Conservation (phyloP, 2,329 filamentous ascomycete species). For the Colletotrichum sp. region DNA sequence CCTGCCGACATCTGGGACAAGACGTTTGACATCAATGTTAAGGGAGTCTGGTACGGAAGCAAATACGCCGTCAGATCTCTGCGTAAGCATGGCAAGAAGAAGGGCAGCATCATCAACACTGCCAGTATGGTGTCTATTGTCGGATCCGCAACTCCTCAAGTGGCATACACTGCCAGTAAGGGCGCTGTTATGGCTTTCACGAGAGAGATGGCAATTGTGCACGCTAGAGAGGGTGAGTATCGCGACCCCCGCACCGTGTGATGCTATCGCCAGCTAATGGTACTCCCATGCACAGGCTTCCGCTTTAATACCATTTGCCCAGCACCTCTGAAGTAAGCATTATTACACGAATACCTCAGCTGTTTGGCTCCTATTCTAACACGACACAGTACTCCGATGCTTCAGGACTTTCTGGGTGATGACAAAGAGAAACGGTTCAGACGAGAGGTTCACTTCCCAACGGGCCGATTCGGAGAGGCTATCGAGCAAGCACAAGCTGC, state of each 20-base stretch:
- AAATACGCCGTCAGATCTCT: conserved; percentile 89
- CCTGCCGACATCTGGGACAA: conserved; percentile 93
- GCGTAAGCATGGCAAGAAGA: conserved; percentile 78
- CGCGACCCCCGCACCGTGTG: fast-evolving
- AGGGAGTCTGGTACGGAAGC: conserved; percentile 96
- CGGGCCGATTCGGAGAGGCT: conserved; percentile 87
- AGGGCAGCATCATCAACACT: conserved; percentile 88
- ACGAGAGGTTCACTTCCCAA: conserved; percentile 89
- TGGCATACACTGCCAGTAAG: conserved; percentile 94
- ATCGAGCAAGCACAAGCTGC: conserved; percentile 92
- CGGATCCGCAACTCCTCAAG: conserved; percentile 84
- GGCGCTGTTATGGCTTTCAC: conserved; percentile 91
- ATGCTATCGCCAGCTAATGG: neutral
- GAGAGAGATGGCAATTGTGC: conserved; percentile 88
- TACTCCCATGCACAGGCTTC: conserved; percentile 55
- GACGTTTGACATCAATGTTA: conserved; percentile 94
- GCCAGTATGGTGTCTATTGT: conserved; percentile 88
- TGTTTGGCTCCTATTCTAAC: neutral
- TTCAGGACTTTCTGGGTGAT: conserved; percentile 93
- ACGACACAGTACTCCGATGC: conserved; percentile 75
- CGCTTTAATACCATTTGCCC: conserved; percentile 92
- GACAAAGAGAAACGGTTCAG: conserved; percentile 81
- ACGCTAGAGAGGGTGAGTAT: conserved; percentile 70
- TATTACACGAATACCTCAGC: neutral
- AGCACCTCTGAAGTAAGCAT: conserved; percentile 65